phyloP scores from a whole-genome alignment of 2,329 filamentous ascomycete species.

The Pseudocercospora macadamiae region DNA sequence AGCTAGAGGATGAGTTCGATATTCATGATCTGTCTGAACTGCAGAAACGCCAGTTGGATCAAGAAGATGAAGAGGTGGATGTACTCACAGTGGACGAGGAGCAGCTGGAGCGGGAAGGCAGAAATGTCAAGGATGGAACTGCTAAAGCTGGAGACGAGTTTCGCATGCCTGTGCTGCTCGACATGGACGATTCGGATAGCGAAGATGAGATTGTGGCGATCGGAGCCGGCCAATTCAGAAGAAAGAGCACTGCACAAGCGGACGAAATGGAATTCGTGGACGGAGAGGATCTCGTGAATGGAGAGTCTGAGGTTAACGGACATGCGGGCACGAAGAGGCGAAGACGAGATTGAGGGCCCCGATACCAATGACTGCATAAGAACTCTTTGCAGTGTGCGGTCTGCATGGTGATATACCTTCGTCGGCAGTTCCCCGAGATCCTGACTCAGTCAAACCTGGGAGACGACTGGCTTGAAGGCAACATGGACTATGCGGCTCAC shows the following conservation, averaged over 20 bases:
- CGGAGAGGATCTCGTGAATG: slow-evolving; percentile 27
- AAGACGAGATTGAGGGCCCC: slow-evolving; percentile 3
- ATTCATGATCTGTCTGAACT: slow-evolving; percentile 95
- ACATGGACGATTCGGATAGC: slow-evolving; percentile 90
- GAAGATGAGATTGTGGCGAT: slow-evolving; percentile 80
- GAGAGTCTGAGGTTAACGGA: slow-evolving; percentile 28
- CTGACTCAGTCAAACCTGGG: too few species aligned
- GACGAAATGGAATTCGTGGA: slow-evolving; percentile 51
- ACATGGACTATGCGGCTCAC: too few species aligned
- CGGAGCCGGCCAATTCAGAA: slow-evolving; percentile 78
- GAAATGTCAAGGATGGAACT: slow-evolving; percentile 52
- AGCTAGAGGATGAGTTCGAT: slow-evolving; percentile 96
- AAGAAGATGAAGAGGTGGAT: slow-evolving; percentile 92
- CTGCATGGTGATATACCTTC: too few species aligned
- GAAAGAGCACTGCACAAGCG: slow-evolving; percentile 64
- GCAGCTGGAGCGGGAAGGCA: slow-evolving; percentile 40
- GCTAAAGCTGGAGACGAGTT: slow-evolving; percentile 63
- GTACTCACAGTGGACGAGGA: slow-evolving; percentile 76
- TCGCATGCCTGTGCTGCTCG: slow-evolving; percentile 88
- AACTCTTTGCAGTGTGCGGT: too few species aligned
- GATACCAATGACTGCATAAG: too few species aligned
- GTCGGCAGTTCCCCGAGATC: too few species aligned
- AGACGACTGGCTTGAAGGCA: too few species aligned
- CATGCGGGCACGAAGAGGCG: slow-evolving; percentile 29
- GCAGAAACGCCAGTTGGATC: slow-evolving; percentile 83